Percentiles rank a stretch among this genome's conserved stretches.
phyloP scores from a whole-genome alignment of 129 eudicot genomes.

The Tanacetum coccineum region DNA sequence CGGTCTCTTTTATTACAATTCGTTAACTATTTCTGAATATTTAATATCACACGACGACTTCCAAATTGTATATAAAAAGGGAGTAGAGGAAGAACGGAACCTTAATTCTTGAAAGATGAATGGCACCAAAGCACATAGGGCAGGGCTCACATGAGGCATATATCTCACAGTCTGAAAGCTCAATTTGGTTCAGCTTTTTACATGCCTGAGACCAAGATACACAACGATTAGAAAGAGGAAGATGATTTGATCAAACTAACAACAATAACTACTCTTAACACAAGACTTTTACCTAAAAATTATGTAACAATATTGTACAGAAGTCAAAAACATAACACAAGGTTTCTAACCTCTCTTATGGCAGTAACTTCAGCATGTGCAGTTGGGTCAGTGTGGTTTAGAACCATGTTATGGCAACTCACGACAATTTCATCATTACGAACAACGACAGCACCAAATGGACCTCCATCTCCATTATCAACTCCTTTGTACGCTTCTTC shows the following conservation, averaged over 20 bases:
- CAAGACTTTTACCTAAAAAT: too few species aligned
- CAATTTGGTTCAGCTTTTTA: slow-evolving; percentile 16
- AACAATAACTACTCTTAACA: background rate
- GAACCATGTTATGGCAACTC: slow-evolving; percentile 84
- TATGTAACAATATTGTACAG: too few species aligned
- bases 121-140: slow-evolving; percentile 17
- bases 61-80: background rate
- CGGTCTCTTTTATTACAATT: too few species aligned
- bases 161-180: slow-evolving; percentile 16
- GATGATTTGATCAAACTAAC: background rate
- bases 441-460: slow-evolving; percentile 89
- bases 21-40: too few species aligned
- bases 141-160: slow-evolving; percentile 22
- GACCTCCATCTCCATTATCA: slow-evolving; percentile 81
- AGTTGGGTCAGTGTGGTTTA: slow-evolving; percentile 60
- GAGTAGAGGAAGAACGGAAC: background rate
- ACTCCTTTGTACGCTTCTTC: slow-evolving; percentile 93
- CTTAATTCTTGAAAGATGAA: slow-evolving; percentile 17
- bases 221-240: background rate
- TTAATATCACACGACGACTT: background rate
- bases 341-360: slow-evolving; percentile 66
- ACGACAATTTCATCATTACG: slow-evolving; percentile 68
- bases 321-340: too few species aligned
- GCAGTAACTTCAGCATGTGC: slow-evolving; percentile 95
- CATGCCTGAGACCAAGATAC: slow-evolving; percentile 5